A percentile compares a stretch with the other conserved stretches of the same genome.
Evolutionary conservation across 805 yeast genomes (phyloP).

Genomic region (Debaryomyces maramus): DNA sequence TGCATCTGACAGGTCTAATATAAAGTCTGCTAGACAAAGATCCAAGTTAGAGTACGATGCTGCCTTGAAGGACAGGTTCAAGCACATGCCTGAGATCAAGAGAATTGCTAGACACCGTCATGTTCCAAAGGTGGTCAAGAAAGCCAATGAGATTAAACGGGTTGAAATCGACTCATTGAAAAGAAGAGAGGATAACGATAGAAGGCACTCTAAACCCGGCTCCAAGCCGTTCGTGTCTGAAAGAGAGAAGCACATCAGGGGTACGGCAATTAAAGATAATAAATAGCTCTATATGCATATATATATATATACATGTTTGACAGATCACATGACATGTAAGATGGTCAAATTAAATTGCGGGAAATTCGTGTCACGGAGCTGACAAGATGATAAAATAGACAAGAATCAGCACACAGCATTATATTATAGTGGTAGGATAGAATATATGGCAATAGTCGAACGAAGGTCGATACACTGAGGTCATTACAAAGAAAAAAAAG

Average conservation of each 20-base stretch:
- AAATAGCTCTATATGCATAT: background rate
- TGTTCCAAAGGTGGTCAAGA: constrained; percentile 82
- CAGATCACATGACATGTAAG: background rate
- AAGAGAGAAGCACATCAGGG: constrained; percentile 84
- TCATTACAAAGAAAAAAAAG: too few relatives aligned
- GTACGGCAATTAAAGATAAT: constrained; percentile 63
- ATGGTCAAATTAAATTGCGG: constrained; percentile 8
- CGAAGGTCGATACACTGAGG: too few relatives aligned
- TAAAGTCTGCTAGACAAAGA: constrained; percentile 78
- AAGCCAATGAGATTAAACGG: constrained; percentile 82
- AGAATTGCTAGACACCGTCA: constrained; percentile 92
- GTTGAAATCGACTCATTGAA: constrained; percentile 71
- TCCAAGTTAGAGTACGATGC: constrained; percentile 85
- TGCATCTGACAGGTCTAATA: constrained; percentile 80
- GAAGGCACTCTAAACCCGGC: constrained; percentile 72
- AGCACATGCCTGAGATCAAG: constrained; percentile 94
- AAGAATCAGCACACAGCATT: too few relatives aligned
- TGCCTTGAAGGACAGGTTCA: constrained; percentile 87
- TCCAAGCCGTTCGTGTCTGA: constrained; percentile 62
- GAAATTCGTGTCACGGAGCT: background rate
- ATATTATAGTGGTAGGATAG: too few relatives aligned
- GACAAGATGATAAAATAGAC: too few relatives aligned
- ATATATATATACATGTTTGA: background rate
- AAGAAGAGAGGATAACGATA: constrained; percentile 78
- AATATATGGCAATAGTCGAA: too few relatives aligned